Evolutionary conservation across 345 rosid genomes (phyloP).

Genomic region (Acer negundo): DNA sequence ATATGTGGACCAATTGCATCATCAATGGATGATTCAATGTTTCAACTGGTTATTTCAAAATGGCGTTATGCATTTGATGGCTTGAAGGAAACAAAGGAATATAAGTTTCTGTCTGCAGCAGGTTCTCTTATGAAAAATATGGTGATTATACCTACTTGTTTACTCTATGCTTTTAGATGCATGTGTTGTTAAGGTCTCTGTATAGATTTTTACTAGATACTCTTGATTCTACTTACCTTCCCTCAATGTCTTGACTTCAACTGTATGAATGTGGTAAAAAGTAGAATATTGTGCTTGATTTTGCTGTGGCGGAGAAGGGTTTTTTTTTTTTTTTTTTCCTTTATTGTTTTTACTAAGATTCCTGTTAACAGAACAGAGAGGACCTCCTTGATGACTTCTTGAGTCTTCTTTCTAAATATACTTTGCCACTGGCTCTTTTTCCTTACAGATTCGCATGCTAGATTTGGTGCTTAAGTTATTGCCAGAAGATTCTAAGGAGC

Average conservation of each 20-base stretch:
- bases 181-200: neutral
- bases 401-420: neutral
- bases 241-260: neutral
- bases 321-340: no score
- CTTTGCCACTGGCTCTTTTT: conserved; percentile 15
- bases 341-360: no score
- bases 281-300: neutral
- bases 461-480: conserved; percentile 67
- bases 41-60: conserved; percentile 69
- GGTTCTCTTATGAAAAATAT: conserved; percentile 81
- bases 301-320: neutral
- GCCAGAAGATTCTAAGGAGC: conserved; percentile 84
- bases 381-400: neutral
- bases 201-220: neutral
- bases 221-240: conserved; percentile 3
- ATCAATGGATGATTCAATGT: conserved; percentile 90
- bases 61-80: conserved; percentile 86
- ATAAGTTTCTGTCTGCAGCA: conserved; percentile 73
- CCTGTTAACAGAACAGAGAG: neutral
- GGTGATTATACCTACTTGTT: conserved; percentile 43
- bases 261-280: neutral
- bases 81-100: conserved; percentile 81
- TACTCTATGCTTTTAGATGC: conserved; percentile 4
- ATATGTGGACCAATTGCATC: conserved; percentile 93
- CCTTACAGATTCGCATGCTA: conserved; percentile 68